These are phyloP conservation scores for Hypoxylon sp. DNA, from an alignment of 2,329 filamentous ascomycete species.

Conservation along the genomic window DNA sequence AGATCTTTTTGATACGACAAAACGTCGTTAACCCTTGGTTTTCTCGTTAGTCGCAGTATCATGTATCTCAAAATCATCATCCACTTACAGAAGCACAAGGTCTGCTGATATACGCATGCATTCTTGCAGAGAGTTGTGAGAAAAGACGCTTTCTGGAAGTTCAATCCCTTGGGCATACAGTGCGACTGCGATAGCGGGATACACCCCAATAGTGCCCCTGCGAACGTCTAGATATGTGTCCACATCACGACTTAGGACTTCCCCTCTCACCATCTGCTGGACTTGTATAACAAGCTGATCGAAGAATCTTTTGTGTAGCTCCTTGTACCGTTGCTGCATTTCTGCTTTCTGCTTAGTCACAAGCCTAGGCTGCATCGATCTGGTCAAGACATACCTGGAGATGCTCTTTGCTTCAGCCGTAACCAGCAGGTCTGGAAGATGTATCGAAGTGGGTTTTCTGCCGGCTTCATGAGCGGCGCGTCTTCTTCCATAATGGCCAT, in stretches of 20 bases:
- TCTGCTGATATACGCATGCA: conserved; percentile 34
- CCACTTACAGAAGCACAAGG: conserved; percentile 30
- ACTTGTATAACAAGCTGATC: conserved; percentile 33
- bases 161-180: conserved; percentile 22
- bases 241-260: conserved; percentile 26
- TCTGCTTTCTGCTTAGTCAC: conserved; percentile 17
- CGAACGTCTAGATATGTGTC: conserved; percentile 28
- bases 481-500: conserved; percentile 33
- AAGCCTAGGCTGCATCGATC: background rate
- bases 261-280: conserved; percentile 8
- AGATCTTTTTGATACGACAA: conserved; percentile 31
- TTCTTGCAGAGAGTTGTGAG: conserved; percentile 30
- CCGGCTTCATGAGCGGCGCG: conserved; percentile 4
- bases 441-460: conserved; percentile 34
- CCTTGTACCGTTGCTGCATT: conserved; percentile 32
- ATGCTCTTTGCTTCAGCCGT: conserved; percentile 27
- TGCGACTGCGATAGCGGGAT: conserved; percentile 22
- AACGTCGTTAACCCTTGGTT: conserved; percentile 24
- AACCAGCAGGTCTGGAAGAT: conserved; percentile 37
- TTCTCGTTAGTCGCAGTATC: background rate
- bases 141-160: conserved; percentile 23
- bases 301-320: conserved; percentile 29
- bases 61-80: background rate
- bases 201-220: conserved; percentile 31
- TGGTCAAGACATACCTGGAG: conserved; percentile 18